Conservation (phyloP, 768 basidiomycete genomes). For the Mycena pura region DNA sequence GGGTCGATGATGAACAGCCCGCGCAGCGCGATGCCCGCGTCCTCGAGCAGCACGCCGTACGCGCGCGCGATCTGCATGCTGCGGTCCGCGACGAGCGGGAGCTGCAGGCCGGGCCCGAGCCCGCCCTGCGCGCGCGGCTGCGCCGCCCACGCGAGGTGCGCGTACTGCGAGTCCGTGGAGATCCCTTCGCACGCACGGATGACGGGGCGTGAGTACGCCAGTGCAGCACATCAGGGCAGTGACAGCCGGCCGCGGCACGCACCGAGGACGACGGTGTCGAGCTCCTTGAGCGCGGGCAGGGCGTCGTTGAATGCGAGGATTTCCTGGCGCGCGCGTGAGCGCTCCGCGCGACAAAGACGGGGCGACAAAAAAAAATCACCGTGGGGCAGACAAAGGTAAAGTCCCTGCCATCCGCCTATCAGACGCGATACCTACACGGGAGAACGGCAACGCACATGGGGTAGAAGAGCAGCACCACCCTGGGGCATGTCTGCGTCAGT, state of each 20-base stretch:
- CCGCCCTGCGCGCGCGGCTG: conserved; percentile 87
- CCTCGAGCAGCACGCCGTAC: conserved; percentile 89
- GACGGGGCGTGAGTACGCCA: no score
- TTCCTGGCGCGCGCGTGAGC: conserved; percentile 51
- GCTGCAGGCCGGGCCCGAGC: conserved; percentile 85
- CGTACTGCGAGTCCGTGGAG: conserved; percentile 90
- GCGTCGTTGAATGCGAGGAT: conserved; percentile 95
- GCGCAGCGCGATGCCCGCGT: conserved; percentile 87
- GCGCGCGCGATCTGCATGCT: conserved; percentile 82
- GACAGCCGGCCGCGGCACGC: conserved; percentile 17
- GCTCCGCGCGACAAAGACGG: neutral
- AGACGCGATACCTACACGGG: neutral
- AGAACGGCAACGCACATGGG: conserved; percentile 68
- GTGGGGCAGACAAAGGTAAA: conserved; percentile 95
- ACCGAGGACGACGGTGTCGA: conserved; percentile 84
- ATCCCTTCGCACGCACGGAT: no score
- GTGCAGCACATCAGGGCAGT: neutral
- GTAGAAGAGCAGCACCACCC: conserved; percentile 95
- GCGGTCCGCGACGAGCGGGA: conserved; percentile 83
- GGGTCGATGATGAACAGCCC: conserved; percentile 90
- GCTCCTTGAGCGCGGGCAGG: conserved; percentile 71
- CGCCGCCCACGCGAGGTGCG: conserved; percentile 87
- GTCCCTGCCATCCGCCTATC: conserved; percentile 54
- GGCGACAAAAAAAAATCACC: conserved; percentile 36
- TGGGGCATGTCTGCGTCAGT: conserved; percentile 36